These are phyloP conservation scores for Hibiscus mutabilis DNA, from an alignment of 345 rosid genomes.

Conservation along the genomic window DNA sequence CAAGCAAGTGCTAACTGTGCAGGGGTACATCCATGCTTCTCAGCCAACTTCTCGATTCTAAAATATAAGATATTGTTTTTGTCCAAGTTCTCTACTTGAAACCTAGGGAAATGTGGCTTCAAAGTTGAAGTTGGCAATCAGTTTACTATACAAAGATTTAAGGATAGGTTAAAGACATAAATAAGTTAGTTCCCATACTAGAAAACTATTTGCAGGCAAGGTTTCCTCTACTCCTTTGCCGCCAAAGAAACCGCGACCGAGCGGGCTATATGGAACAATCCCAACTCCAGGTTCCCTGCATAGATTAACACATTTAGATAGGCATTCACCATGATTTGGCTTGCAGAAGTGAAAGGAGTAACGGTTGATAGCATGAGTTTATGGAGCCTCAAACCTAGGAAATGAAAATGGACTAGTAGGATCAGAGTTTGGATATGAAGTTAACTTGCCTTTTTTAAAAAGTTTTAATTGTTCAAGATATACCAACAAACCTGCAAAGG, in stretches of 20 bases:
- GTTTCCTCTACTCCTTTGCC: slow-evolving; percentile 35
- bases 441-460: not conserved
- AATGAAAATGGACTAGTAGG: too few relatives aligned
- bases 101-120: slow-evolving; percentile 18
- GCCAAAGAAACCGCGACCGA: slow-evolving; percentile 49
- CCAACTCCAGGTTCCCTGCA: slow-evolving; percentile 51
- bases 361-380: too few relatives aligned
- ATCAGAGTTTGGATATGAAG: too few relatives aligned
- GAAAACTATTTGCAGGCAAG: slow-evolving; percentile 21
- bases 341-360: too few relatives aligned
- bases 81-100: slow-evolving; percentile 21
- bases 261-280: slow-evolving; percentile 44
- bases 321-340: too few relatives aligned
- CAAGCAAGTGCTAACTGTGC: slow-evolving; percentile 39
- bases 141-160: not conserved
- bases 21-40: slow-evolving; percentile 27
- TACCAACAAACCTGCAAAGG: slow-evolving; percentile 14
- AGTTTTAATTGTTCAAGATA: not conserved
- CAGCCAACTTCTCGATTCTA: slow-evolving; percentile 22
- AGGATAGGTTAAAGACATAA: not conserved
- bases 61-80: slow-evolving; percentile 28
- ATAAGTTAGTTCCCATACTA: slow-evolving; percentile 19
- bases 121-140: not conserved
- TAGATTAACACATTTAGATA: not conserved
- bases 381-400: not conserved